Evolutionary conservation across 2,329 filamentous ascomycete species (phyloP).

Genomic region (Blastomyces gilchristii): DNA sequence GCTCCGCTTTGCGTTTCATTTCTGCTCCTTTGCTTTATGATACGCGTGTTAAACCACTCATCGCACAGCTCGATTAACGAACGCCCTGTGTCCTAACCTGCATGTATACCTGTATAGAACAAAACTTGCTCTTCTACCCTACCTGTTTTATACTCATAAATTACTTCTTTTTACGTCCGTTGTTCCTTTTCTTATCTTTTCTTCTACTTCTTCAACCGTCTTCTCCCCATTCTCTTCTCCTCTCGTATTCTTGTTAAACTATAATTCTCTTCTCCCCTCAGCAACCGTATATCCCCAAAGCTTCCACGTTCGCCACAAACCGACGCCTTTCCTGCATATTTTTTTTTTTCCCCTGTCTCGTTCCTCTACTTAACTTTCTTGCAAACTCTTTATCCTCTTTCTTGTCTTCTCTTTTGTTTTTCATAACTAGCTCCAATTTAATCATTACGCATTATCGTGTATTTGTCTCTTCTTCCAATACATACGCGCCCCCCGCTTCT

Average conservation of each 20-base stretch:
- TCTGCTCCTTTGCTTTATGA: background rate
- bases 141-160: background rate
- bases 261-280: too few species aligned
- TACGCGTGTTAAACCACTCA: background rate
- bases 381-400: background rate
- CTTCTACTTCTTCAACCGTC: background rate
- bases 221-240: background rate
- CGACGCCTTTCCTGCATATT: background rate
- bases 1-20: background rate
- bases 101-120: background rate
- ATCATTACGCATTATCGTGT: background rate
- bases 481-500: too few species aligned
- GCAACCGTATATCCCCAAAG: too few species aligned
- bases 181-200: background rate
- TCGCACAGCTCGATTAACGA: background rate
- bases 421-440: background rate
- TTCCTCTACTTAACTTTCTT: too few species aligned
- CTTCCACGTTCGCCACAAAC: too few species aligned
- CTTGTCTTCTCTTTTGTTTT: background rate
- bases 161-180: background rate
- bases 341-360: background rate
- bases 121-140: background rate
- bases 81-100: background rate
- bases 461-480: background rate
- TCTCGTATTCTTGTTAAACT: background rate